phyloP scores from a whole-genome alignment of 176 grass and related monocot genomes.

The Carex littledalei region DNA sequence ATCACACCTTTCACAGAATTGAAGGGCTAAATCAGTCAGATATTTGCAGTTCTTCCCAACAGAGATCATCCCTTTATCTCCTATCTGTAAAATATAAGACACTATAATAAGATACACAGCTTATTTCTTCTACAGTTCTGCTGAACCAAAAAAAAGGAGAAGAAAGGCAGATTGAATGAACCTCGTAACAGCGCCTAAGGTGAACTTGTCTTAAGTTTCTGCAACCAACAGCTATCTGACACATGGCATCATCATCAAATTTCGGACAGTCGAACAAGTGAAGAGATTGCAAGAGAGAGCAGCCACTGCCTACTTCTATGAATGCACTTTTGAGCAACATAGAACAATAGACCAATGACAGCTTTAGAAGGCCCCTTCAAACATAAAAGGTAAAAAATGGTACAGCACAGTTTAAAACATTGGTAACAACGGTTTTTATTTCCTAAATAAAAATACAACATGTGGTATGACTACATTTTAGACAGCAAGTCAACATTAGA shows the following conservation, averaged over 20 bases:
- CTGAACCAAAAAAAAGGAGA: conserved; percentile 18
- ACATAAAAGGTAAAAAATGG: neutral
- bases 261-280: conserved; percentile 64
- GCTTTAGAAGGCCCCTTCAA: conserved; percentile 60
- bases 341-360: conserved; percentile 73
- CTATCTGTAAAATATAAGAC: conserved; percentile 41
- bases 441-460: neutral
- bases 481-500: neutral
- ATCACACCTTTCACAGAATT: conserved; percentile 73
- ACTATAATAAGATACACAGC: neutral
- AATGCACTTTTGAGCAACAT: conserved; percentile 77
- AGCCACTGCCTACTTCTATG: conserved; percentile 77
- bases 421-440: neutral
- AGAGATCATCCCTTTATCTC: conserved; percentile 57
- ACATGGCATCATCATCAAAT: conserved; percentile 75
- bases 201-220: conserved; percentile 70
- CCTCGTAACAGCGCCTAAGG: conserved; percentile 75
- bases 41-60: conserved; percentile 71
- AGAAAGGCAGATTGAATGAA: conserved; percentile 21
- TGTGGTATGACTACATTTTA: neutral
- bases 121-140: conserved; percentile 3
- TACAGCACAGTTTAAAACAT: neutral
- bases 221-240: conserved; percentile 71
- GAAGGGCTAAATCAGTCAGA: conserved; percentile 61
- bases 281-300: conserved; percentile 62